Conservation (phyloP, 1,284 basidiomycete genomes). For the Apiotrichum siamense region DNA sequence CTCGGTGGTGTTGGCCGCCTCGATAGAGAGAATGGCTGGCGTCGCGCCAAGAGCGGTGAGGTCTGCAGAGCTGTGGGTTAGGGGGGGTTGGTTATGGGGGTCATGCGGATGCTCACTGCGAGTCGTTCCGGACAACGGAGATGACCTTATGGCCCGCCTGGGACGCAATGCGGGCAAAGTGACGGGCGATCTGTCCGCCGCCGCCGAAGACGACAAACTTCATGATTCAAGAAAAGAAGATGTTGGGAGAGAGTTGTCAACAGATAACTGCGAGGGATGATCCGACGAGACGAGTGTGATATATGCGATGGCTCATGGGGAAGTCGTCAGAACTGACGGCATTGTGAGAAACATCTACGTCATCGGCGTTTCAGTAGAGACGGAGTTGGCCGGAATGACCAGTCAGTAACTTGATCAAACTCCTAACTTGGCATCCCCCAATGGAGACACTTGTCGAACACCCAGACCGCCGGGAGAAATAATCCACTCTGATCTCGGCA, state of each 20-base stretch:
- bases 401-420: too few relatives aligned
- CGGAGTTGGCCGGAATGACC: too few relatives aligned
- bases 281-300: background rate
- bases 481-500: too few relatives aligned
- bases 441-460: too few relatives aligned
- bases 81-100: background rate
- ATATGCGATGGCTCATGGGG: too few relatives aligned
- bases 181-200: slow-evolving; percentile 52
- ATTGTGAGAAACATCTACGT: too few relatives aligned
- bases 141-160: slow-evolving; percentile 50
- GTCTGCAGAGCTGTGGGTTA: slow-evolving; percentile 32
- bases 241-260: background rate
- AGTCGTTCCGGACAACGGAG: slow-evolving; percentile 56
- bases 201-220: slow-evolving; percentile 44
- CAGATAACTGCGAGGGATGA: too few relatives aligned
- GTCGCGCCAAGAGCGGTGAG: slow-evolving; percentile 52
- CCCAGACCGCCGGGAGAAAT: too few relatives aligned
- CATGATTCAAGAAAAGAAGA: slow-evolving; percentile 2
- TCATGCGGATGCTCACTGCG: slow-evolving; percentile 35
- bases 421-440: too few relatives aligned
- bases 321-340: too few relatives aligned
- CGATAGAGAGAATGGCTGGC: slow-evolving; percentile 58
- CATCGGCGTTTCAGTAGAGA: too few relatives aligned
- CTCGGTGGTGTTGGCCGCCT: slow-evolving; percentile 28
- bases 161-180: slow-evolving; percentile 53